Evolutionary conservation across 2,329 filamentous ascomycete species (phyloP), one percentile per base, ranked within the genome.

Genomic region (Xylariaceae sp.): DNA sequence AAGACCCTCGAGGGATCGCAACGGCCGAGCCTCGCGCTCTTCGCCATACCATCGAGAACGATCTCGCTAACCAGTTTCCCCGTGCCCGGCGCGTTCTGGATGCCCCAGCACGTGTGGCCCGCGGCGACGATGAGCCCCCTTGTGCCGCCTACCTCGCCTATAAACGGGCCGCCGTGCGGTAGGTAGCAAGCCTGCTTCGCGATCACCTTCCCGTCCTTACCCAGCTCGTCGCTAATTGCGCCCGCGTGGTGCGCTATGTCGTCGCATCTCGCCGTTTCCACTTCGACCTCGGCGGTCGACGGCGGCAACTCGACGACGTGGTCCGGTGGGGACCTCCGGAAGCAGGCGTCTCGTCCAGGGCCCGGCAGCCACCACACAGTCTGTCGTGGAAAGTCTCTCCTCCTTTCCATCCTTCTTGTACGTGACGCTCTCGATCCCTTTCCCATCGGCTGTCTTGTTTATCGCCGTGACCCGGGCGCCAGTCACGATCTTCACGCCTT

Each of bases 41-140:
- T 82, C 6, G 83, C 79, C 62, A 75, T 71, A 0, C 85, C 85
- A 52, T 88, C 85, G 64, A 87, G 82, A 1, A 88, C 73, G 66
- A 87, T 80, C 69, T 88, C 85, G 60, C 82, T 85, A 57, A 88
- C 81, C 48, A 88, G 67, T 72, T 86, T 86, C 1, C 85, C 85
- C 7, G 89, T 93, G 3, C 79, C 89, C 1, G 89, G 89, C 19
- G 83, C 88, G 74, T 93, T 93, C 73, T 92, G 89, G 41, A 93
- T 91, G 0, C 89, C 89, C 89, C 89, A 93, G 70, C 89, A 92
- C 2, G 88, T 91, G 75, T 93, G 89, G 0, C 89, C 89, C 0
- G 87, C 81, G 1, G 89, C 89, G 61, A 93, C 76, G 48, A 87
- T 77, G 43, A 91, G 68, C 0, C 89, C 89, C 58, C 82, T 81